phyloP scores from a whole-genome alignment of 305 asterid species.

The Rubia occidens region DNA sequence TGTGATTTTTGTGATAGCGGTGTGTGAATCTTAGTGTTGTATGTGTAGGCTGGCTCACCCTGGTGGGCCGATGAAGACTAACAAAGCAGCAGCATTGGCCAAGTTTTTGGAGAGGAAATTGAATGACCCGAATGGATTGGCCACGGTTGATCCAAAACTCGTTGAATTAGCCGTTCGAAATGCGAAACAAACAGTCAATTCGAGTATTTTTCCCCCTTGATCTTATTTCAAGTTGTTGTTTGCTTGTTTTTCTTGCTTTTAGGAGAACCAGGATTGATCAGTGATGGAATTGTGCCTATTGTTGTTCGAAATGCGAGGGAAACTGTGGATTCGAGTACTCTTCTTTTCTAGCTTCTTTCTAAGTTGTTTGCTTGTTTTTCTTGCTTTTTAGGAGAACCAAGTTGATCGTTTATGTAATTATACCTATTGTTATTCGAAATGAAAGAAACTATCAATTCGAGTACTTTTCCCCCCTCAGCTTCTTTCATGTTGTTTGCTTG shows the following conservation, averaged over 20 bases:
- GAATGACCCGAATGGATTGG: conserved; percentile 72
- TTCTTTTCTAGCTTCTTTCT: too few relatives aligned
- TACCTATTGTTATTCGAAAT: conserved; percentile 27
- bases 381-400: neutral
- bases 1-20: neutral
- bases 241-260: neutral
- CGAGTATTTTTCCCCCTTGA: conserved; percentile 35
- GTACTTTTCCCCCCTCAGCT: conserved; percentile 28
- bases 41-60: conserved; percentile 80
- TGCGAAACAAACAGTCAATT: conserved; percentile 64
- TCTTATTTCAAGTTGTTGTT: neutral
- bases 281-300: too few relatives aligned
- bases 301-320: too few relatives aligned
- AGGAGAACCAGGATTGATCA: too few relatives aligned
- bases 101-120: conserved; percentile 78
- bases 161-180: conserved; percentile 74
- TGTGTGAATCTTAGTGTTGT: conserved; percentile 17
- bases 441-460: conserved; percentile 55
- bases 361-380: neutral
- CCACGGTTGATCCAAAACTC: conserved; percentile 67
- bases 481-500: neutral
- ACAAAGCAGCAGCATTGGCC: conserved; percentile 94
- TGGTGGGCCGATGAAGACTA: conserved; percentile 92
- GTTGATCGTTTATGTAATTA: too few relatives aligned
- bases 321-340: too few relatives aligned